Evolutionary conservation across 805 yeast species (phyloP).

Genomic region (Ogataea sp.): DNA sequence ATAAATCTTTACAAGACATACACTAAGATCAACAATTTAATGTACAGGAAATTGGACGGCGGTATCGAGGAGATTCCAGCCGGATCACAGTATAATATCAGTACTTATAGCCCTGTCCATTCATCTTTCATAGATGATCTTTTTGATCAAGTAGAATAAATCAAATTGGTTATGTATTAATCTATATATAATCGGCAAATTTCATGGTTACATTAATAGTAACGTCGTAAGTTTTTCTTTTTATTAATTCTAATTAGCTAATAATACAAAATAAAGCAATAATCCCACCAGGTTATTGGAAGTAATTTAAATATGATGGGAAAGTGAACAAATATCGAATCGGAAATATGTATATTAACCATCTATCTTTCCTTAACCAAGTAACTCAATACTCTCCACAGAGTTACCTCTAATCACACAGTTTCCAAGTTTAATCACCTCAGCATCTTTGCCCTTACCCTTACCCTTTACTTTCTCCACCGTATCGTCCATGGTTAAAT

Average conservation of each 20-base stretch:
- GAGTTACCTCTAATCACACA: slow-evolving; percentile 47
- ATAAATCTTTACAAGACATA: slow-evolving; percentile 12
- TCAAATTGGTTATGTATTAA: no score
- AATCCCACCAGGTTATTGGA: no score
- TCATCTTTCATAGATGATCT: slow-evolving; percentile 2
- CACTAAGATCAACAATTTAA: slow-evolving; percentile 6
- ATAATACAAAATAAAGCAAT: background rate
- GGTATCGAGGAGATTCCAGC: background rate
- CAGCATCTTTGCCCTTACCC: slow-evolving; percentile 1
- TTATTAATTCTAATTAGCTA: background rate
- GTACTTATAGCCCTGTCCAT: background rate
- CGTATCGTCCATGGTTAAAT: slow-evolving; percentile 23
- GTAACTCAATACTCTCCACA: slow-evolving; percentile 41
- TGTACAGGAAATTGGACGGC: background rate
- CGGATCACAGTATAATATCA: no score
- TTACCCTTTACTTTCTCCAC: slow-evolving; percentile 9
- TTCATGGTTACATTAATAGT: no score
- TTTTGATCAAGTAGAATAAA: background rate
- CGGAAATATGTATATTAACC: background rate
- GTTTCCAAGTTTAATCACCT: slow-evolving; percentile 17
- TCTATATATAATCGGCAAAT: no score
- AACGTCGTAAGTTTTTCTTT: no score
- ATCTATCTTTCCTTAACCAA: slow-evolving; percentile 5
- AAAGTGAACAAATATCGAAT: background rate
- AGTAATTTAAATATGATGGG: no score